Evolutionary conservation across 495 filamentous ascomycete genomes (phyloP).

Genomic region (Trichoderma gamsii): DNA sequence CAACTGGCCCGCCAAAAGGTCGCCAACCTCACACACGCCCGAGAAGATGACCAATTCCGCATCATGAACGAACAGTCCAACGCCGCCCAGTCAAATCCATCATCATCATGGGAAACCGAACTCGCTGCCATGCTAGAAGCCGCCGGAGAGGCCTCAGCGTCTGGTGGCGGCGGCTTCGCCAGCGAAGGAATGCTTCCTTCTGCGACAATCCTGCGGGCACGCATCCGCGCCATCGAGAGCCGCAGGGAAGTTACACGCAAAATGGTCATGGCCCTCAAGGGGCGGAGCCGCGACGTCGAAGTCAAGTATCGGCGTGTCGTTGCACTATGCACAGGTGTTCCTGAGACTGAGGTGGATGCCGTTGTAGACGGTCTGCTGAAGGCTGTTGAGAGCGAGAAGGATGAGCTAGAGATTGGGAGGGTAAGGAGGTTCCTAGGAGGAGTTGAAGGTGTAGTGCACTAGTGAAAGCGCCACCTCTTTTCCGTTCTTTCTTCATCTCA

Average conservation of each 20-base stretch:
- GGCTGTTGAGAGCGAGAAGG: slow-evolving; percentile 69
- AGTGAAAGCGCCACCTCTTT: neutral
- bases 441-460: slow-evolving; percentile 49
- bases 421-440: slow-evolving; percentile 68
- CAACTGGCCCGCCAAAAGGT: slow-evolving; percentile 40
- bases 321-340: slow-evolving; percentile 59
- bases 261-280: slow-evolving; percentile 49
- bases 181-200: slow-evolving; percentile 27
- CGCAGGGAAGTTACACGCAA: slow-evolving; percentile 55
- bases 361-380: slow-evolving; percentile 53
- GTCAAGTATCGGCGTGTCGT: slow-evolving; percentile 65
- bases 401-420: slow-evolving; percentile 60
- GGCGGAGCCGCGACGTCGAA: slow-evolving; percentile 59
- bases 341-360: slow-evolving; percentile 58
- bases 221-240: slow-evolving; percentile 44
- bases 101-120: slow-evolving; percentile 36
- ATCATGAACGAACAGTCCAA: slow-evolving; percentile 34
- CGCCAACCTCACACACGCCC: slow-evolving; percentile 42
- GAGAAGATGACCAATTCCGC: slow-evolving; percentile 42
- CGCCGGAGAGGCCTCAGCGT: slow-evolving; percentile 17
- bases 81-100: slow-evolving; percentile 29
- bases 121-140: slow-evolving; percentile 26
- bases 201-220: slow-evolving; percentile 35
- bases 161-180: slow-evolving; percentile 18
- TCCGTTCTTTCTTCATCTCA: neutral